Evolutionary conservation across 2,329 filamentous ascomycete species (phyloP), one percentile per base, ranked within the genome.

Genomic region (Mycocentrospora acerina): DNA sequence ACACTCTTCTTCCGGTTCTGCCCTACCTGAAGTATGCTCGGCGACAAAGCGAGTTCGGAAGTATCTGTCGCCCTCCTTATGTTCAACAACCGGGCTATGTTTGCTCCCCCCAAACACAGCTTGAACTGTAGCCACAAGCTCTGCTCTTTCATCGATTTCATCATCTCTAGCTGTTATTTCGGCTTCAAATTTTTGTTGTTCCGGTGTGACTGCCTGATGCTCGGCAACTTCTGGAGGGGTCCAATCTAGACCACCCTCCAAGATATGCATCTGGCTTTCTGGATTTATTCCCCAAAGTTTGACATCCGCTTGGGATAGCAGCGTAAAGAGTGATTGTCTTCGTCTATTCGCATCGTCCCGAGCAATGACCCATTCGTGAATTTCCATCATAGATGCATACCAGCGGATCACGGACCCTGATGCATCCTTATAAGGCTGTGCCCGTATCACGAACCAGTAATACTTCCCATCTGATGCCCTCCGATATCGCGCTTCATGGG

Each of bases 341-440:
- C 26, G 32, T 31, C 35, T 24, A 24, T 44, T 37, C 13, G 41
- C 41, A 13, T 44, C 24, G 7, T 30, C 32, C n/a, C 41, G 32
- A 13, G 36, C 41, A 19, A 34, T 31, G 24, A 44, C 37, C 36
- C 41, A 40, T 16, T 44, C 29, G 18, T 44, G 26, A 17, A 44
- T 37, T 14, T 44, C 41, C 32, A 40, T 44, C 41, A 44, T 44
- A 17, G 41, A 44, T 8, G 33, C 37, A 26, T 44, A 44, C 41
- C 41, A 44, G 16, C 41, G 37, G 14, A 40, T 10, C 4, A 44
- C 19, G 4, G 40, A 30, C 22, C 41, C 37, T 4, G 22, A 24
- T 8, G 24, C 36, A 31, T 44, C 25, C 14, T 14, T 29, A 18
- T 37, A 35, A 4, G 41, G 33, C 33, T 44, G 35, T 11, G 36